Percentiles rank a stretch among this genome's conserved stretches.
phyloP scores from a whole-genome alignment of 345 rosid genomes.

The Punica granatum region DNA sequence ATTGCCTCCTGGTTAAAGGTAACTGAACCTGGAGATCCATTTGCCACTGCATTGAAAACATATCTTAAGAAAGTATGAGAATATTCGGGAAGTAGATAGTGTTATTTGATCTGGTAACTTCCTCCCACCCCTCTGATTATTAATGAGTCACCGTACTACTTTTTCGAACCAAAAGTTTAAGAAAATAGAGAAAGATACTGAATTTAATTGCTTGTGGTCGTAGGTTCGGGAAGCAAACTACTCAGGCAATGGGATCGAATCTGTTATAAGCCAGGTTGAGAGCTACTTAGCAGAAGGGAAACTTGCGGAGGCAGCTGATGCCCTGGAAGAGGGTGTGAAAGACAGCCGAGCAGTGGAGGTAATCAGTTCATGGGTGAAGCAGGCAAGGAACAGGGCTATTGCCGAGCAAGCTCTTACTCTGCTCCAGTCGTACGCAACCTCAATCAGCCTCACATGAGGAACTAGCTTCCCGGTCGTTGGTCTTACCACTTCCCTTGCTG shows the following conservation, averaged over 20 bases:
- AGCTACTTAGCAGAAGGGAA: conserved; percentile 69
- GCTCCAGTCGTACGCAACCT: conserved; percentile 81
- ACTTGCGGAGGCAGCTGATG: conserved; percentile 81
- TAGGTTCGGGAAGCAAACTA: conserved; percentile 66
- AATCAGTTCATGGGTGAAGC: conserved; percentile 60
- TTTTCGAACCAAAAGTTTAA: neutral
- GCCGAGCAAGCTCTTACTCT: conserved; percentile 78
- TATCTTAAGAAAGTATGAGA: neutral
- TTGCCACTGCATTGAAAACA: no score
- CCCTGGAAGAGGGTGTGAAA: conserved; percentile 75
- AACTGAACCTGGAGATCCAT: conserved; percentile 7
- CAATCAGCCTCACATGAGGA: conserved; percentile 62
- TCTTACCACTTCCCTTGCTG: neutral
- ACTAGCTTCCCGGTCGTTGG: conserved; percentile 1
- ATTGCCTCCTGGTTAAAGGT: conserved; percentile 91
- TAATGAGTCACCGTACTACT: neutral
- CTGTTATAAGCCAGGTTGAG: conserved; percentile 60
- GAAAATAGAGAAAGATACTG: neutral
- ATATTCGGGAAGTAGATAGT: neutral
- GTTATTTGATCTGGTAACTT: neutral
- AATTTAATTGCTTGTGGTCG: neutral
- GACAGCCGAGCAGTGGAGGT: conserved; percentile 86
- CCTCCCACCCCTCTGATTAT: no score
- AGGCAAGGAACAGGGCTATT: conserved; percentile 74
- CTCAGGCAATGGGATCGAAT: conserved; percentile 68